These are phyloP conservation scores for Colletotrichum simmondsii DNA, from an alignment of 2,329 filamentous ascomycete species.

Conservation along the genomic window DNA sequence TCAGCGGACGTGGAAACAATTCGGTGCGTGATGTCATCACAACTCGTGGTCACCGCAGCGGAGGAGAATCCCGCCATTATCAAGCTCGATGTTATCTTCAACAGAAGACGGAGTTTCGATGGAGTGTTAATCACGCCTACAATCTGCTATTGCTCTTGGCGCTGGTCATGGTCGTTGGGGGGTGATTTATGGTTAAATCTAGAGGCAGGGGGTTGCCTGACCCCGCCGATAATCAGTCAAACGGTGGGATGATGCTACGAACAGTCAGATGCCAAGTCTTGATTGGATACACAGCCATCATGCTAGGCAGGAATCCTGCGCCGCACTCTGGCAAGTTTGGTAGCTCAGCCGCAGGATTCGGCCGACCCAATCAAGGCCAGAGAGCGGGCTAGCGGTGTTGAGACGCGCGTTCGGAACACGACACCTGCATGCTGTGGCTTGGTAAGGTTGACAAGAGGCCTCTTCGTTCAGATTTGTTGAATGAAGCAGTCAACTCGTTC, in stretches of 20 bases:
- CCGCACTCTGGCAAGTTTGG: conserved; percentile 2
- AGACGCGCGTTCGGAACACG: conserved; percentile 27
- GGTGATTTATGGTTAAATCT: conserved; percentile 28
- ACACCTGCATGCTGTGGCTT: conserved; percentile 25
- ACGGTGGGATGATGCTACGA: conserved; percentile 13
- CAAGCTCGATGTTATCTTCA: background rate
- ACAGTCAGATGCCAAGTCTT: background rate
- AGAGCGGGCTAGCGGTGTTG: background rate
- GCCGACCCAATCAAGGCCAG: background rate
- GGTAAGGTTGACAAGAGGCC: conserved; percentile 32
- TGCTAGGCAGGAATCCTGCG: conserved; percentile 23
- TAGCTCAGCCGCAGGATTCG: conserved; percentile 19
- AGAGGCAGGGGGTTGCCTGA: background rate
- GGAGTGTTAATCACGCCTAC: background rate
- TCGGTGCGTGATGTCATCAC: conserved; percentile 44
- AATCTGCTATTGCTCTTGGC: background rate
- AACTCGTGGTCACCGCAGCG: conserved; percentile 44
- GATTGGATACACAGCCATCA: background rate
- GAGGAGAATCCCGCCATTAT: conserved; percentile 49
- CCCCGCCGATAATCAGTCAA: conserved; percentile 3
- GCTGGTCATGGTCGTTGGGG: background rate
- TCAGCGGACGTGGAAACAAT: conserved; percentile 43
- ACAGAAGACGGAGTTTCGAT: background rate
- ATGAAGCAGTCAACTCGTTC: background rate
- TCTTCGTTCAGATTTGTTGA: background rate